These are phyloP conservation scores for Zea luxurians DNA, from an alignment of 176 grass and related monocot genomes.

Conservation along the genomic window DNA sequence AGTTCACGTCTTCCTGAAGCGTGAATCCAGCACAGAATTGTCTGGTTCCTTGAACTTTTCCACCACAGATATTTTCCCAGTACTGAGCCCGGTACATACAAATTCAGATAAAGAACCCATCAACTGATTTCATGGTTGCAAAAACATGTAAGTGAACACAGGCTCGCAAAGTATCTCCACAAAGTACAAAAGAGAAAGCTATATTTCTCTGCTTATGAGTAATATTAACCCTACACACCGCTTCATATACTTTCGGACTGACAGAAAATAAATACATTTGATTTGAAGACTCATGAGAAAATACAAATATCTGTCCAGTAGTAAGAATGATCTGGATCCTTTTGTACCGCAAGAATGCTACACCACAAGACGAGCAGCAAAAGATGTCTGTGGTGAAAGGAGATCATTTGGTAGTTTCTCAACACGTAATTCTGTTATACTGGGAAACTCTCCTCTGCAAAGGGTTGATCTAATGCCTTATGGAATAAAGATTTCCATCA, in stretches of 20 bases:
- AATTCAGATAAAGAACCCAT: not conserved
- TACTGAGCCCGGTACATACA: not conserved
- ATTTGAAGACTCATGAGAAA: slow-evolving; percentile 23
- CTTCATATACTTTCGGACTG: too few species aligned
- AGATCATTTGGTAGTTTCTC: slow-evolving; percentile 33
- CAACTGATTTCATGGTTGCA: slow-evolving; percentile 10
- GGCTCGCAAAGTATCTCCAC: not conserved
- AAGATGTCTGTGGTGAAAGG: slow-evolving; percentile 23
- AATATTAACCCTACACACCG: slow-evolving; percentile 16
- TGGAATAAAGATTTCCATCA: slow-evolving; percentile 51
- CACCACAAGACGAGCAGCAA: slow-evolving; percentile 33
- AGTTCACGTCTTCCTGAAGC: not conserved
- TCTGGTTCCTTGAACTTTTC: not conserved
- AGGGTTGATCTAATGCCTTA: slow-evolving; percentile 57
- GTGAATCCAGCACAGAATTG: not conserved
- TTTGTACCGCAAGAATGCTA: slow-evolving; percentile 44
- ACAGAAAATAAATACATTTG: slow-evolving; percentile 27
- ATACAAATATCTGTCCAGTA: slow-evolving; percentile 32
- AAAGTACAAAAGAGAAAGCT: slow-evolving; percentile 16
- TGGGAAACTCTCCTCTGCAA: slow-evolving; percentile 31
- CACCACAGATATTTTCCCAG: not conserved
- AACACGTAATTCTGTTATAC: slow-evolving; percentile 44
- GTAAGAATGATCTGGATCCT: slow-evolving; percentile 45
- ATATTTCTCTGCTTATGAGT: slow-evolving; percentile 40
- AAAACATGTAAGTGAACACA: slow-evolving; percentile 13